Evolutionary conservation across 345 rosid species (phyloP), one percentile per base, ranked within the genome.

Genomic region (Euphorbia lathyris): DNA sequence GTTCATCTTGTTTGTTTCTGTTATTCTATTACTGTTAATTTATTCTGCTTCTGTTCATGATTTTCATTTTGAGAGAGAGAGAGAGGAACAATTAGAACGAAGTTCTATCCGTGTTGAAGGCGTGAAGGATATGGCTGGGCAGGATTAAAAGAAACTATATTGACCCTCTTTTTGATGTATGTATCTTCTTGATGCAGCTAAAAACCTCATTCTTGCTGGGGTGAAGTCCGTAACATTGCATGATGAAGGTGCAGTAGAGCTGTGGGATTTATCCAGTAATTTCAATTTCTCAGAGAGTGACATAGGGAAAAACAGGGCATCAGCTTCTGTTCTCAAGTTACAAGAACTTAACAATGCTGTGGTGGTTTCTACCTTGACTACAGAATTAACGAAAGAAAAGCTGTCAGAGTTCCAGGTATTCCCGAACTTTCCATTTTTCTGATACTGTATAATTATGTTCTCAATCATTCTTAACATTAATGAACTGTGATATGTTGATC

Each of bases 171-270:
- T 2, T 22, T 62, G 4, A 20, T 3, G 60, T 20, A 50, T 40
- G 17, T 43, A 32, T 47, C 20, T 27, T 32, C 38, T 71, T 71
- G 27, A 69, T 80, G 80, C 88, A 96, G 99, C 99, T 11, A 96
- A 96, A 84, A 96, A 96, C 78, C 97, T 96, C 32, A 79, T 92
- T 67, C 96, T 96, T 58, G 98, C 98, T 63, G 99, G 99, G 64
- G 99, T 92, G 58, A 96, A 96, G 90, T 96, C 98, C 51, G 95
- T 96, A 70, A 89, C 98, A 13, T 76, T 96, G 84, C 99, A 96
- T 58, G 99, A 96, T 77, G 96, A 90, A 76, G 87, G 86, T 22
- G 74, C 50, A 10, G 94, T 92, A 40, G 96, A 92, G 82, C 76
- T 86, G 65, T 96, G 98, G 99, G 99, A 96, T 80, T 77, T 96